Base-by-base conservation (phyloP, 1,139 yeast species). In the Hyphopichia buzzinii region DNA sequence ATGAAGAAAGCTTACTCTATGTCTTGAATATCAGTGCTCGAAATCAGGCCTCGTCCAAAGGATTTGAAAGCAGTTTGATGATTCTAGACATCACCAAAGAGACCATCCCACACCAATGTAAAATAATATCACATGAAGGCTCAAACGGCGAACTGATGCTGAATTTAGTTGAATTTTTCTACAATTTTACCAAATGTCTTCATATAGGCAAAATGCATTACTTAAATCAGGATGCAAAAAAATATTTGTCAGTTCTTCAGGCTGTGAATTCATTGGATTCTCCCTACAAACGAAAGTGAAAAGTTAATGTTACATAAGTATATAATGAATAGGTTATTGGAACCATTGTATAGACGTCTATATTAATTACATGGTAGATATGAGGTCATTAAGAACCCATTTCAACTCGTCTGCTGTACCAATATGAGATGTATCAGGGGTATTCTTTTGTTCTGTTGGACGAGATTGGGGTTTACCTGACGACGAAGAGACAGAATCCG, bases 381-480 rank as follows among this genome's bases (percentile, higher is more conserved):
- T 54, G 41, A 71, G 59, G 43, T 83, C 90, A 58, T 79, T 82
- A 30, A 84, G 68, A 36, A 84, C 66, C 85, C 88, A 79, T 47
- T 80, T 78, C 43, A 84, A 62, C 52, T 84, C 94, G 43, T 82
- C 84, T 17, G 77, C 72, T 0, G 82, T 69, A 4, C 90, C 90
- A 27, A 77, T 62, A 50, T 75, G 77, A 7, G 62, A 48, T 13
- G 24, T 28, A 31, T 52, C 56, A 8, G 54, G 42, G 30, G 46
- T 40, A 6, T 34, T 29, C 13, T 42, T 36, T 26, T 45, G 53
- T 12, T 43, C 28, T n/a, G 34, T 8, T 7, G 14, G 8, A 25
- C 14, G 15, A 8, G 27, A 25, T n/a, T 21, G 31, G 4, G 33
- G 23, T 36, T 19, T 29, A 4, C 28, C 12, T 6, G 30, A 13